phyloP scores from a whole-genome alignment of 192 early-diverging fungal genomes.

The Polychytrium aggregatum region DNA sequence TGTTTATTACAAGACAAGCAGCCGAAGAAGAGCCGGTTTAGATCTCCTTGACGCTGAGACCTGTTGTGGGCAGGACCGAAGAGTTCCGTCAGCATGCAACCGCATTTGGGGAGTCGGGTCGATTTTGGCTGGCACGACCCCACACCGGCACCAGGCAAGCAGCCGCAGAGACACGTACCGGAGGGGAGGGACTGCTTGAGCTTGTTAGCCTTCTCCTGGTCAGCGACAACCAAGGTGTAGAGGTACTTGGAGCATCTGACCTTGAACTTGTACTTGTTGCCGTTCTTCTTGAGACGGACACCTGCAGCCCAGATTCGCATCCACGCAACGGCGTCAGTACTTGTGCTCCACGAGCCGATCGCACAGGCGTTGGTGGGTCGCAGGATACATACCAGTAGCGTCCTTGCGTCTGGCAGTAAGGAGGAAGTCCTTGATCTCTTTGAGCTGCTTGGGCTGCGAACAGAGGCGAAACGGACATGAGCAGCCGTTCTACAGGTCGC shows the following conservation, averaged over 20 bases:
- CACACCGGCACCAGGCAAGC: too few relatives aligned
- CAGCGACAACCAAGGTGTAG: slow-evolving; percentile 93
- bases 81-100: too few relatives aligned
- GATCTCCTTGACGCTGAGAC: background rate
- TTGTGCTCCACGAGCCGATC: background rate
- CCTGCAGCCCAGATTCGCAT: too few relatives aligned
- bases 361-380: background rate
- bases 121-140: background rate
- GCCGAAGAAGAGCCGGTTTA: too few relatives aligned
- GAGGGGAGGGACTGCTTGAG: slow-evolving; percentile 91
- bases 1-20: too few relatives aligned
- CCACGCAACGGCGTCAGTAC: background rate
- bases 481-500: too few relatives aligned
- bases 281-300: slow-evolving; percentile 94
- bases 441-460: slow-evolving; percentile 87
- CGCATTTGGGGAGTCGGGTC: too few relatives aligned
- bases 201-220: slow-evolving; percentile 92
- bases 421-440: slow-evolving; percentile 98
- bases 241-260: slow-evolving; percentile 96
- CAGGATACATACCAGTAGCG: slow-evolving; percentile 67
- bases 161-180: slow-evolving; percentile 27
- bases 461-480: too few relatives aligned
- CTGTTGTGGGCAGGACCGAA: background rate
- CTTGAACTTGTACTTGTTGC: slow-evolving; percentile 92
- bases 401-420: slow-evolving; percentile 92